Evolutionary conservation across 2,329 filamentous ascomycete genomes (phyloP), one percentile per base, ranked within the genome.

Genomic region (Blastomyces parvus): DNA sequence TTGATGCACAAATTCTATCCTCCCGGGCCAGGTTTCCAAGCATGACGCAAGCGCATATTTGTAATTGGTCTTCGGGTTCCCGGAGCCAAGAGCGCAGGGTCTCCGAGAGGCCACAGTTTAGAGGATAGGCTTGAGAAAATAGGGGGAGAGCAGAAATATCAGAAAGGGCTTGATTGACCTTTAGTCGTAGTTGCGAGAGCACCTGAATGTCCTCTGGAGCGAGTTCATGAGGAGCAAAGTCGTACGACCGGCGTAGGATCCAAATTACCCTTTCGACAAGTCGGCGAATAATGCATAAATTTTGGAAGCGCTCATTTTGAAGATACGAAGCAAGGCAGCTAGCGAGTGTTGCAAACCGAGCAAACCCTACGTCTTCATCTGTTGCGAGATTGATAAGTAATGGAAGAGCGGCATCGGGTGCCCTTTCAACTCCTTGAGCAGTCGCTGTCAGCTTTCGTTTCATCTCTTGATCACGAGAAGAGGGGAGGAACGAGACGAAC

Each of bases 21-120:
- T 77, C 77, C 42, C 77, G 74, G 38, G 78, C 78, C 44, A 80
- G 63, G 63, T 81, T 81, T 8, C 80, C 80, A 17, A 81, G 72
- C 65, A 81, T 77, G 52, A 81, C 70, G 64, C 78, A 80, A 22
- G 78, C 74, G 61, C 78, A 79, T 57, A 79, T 74, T 50, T 78
- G 74, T 36, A 81, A 72, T 57, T 80, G 77, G n/a, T 77, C 74
- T 57, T 79, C 72, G 2, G 67, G 62, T 27, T 71, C 69, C 14
- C 66, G 64, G 19, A 80, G 70, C 78, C 78, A 81, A 8, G 71
- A 69, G 56, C 74, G 71, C 8, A 81, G 64, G 0, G 67, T 74
- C 22, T 73, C 66, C 3, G 74, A 69, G n/a, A 79, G 66, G 11
- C 70, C 40, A 17, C 74, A 77, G 7, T 70, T 70, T 50, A 79